Base-by-base conservation (phyloP, 768 basidiomycete genomes). In the Nidula microcarpa region DNA sequence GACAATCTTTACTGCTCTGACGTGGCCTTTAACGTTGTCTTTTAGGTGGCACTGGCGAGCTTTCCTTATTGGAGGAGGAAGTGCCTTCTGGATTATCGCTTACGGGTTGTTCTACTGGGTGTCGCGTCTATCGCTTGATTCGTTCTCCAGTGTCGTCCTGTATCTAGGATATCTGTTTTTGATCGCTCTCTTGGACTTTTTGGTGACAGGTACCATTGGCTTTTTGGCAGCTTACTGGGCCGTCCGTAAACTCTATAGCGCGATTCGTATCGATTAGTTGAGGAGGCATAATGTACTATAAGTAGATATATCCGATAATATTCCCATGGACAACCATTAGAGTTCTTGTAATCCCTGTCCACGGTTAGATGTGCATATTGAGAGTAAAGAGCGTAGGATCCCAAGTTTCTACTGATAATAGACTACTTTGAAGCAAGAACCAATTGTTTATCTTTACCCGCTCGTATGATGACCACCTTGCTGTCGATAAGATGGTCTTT, bases 11-110 rank as follows among this genome's bases (percentile, higher is more conserved):
- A 43, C 52, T 1, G 17, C 32, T 49, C 33, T 34, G 33, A 50
- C 35, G 41, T 43, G 41, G 18, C n/a, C 23, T 52, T 14, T 11
- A 41, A 41, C 16, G 4, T 4, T 41, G 39, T 16, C 5, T 32
- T 32, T 23, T 55, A 90, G 93, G 54, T 98, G 95, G 95, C 95
- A 98, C 54, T 98, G 96, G 96, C 84, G 93, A 44, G 81, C 92
- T 4, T 97, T 98, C 78, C 61, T 95, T 56, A 88, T 85, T 33
- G 96, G 96, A 35, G 96, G 94, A 7, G 93, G 94, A 18, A 91
- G 89, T 55, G 88, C 94, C 3, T 83, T 95, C 67, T 98, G 95
- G 95, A 72, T 98, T 23, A 70, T 95, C 49, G 79, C 80, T 9
- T 98, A 97, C 64, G 95, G 94, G 2, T 62, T 94, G 8, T 92